Base-by-base conservation (phyloP, 192 early-diverging fungal genomes). In the Gigaspora rosea region DNA sequence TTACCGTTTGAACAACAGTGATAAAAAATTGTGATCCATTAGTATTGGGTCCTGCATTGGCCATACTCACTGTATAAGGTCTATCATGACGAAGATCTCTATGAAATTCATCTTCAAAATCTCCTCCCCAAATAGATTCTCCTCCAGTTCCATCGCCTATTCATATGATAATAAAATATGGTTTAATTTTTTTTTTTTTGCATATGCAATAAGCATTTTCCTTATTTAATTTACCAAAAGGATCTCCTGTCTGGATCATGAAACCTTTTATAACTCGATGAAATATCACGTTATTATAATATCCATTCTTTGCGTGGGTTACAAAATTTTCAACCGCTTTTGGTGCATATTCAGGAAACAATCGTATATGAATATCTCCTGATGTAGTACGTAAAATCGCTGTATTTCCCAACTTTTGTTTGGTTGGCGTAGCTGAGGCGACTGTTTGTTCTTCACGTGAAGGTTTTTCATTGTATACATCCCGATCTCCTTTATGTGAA, bases 401-500 rank as follows among this genome's bases (percentile, higher is more conserved):
- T 8, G 86, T 83, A 22, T 85, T 88, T 22, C 91, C 94, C 9
- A 93, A 84, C 16, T 86, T 70, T 33, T 87, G 87, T 58, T 92
- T 89, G 13, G 86, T 88, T 20, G 88, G 80, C 66, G 90, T 83
- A 0, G 85, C 82, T 0, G 90, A 81, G 0, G 96, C 96, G 50
- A 97, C 90, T 0, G 95, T 95, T 68, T 96, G 96, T 84, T 99
- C 97, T 79, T 98, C 96, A 41, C 94, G 87, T 0, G 96, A 94
- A 0, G 97, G 97, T 78, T 96, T 96, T 77, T 99, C 97, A 85
- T 99, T 99, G 79, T 96, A 99, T 49, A 98, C 90, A 86, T 99
- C 97, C 61, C 97, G 90, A 50, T 93, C 88, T 18, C 84, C 85
- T 51, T 89, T 90, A 47, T 87, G 84, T 8, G 78, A 82, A 10